Conservation (phyloP, 371 early-diverging fungal species). For the Rhizomucor miehei region DNA sequence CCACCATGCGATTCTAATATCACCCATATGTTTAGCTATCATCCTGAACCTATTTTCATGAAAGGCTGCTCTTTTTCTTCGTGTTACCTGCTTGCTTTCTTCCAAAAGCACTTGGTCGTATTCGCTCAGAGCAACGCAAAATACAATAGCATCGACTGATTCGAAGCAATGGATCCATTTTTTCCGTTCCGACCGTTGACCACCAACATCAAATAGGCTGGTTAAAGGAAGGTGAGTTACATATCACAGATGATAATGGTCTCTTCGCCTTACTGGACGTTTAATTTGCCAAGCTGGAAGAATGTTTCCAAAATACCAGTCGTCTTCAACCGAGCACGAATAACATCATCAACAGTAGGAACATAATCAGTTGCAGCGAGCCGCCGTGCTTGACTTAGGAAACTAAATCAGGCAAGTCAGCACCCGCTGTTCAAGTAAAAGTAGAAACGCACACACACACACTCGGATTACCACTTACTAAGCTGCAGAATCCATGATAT, state of each 20-base stretch:
- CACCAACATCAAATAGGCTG: conserved; percentile 73
- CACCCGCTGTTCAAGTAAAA: too few species aligned
- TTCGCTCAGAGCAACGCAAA: conserved; percentile 66
- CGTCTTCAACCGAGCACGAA: conserved; percentile 75
- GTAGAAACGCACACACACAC: not conserved
- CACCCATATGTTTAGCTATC: too few species aligned
- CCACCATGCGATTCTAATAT: conserved; percentile 65
- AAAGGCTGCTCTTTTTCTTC: not conserved
- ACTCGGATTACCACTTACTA: conserved; percentile 42
- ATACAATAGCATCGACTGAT: conserved; percentile 68
- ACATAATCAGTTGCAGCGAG: conserved; percentile 54
- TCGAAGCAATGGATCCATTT: conserved; percentile 94
- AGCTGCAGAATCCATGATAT: conserved; percentile 73
- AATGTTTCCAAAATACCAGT: conserved; percentile 73
- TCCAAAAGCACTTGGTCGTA: conserved; percentile 74
- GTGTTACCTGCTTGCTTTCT: conserved; percentile 53
- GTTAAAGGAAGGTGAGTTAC: not conserved
- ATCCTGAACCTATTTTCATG: not conserved
- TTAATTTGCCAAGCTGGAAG: conserved; percentile 57
- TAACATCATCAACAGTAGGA: conserved; percentile 66
- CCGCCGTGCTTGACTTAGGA: conserved; percentile 46
- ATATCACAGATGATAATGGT: not conserved
- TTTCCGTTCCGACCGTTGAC: conserved; percentile 80
- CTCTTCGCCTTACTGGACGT: conserved; percentile 23
- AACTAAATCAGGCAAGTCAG: conserved; percentile 28